These are phyloP conservation scores for Stereocaulon alpinum DNA, from an alignment of 495 filamentous ascomycete species.

Conservation along the genomic window DNA sequence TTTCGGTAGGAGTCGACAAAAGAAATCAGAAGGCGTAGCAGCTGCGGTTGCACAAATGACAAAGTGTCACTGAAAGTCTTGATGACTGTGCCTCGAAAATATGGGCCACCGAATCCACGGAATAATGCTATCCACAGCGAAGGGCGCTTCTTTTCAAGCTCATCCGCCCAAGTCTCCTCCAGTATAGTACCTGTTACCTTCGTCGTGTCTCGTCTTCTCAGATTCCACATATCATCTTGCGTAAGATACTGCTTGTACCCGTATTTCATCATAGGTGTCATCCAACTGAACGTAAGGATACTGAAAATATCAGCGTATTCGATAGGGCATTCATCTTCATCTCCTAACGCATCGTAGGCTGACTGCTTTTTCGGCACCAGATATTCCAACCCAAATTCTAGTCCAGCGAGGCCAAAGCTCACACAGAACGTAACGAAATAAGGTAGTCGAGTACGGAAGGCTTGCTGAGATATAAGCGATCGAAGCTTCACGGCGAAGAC, in stretches of 20 bases:
- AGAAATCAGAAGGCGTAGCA: conserved; percentile 71
- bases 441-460: conserved; percentile 50
- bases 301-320: conserved; percentile 95
- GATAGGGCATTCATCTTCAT: conserved; percentile 83
- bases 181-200: conserved; percentile 55
- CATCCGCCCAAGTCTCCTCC: conserved; percentile 62
- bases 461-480: conserved; percentile 68
- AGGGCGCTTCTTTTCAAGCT: conserved; percentile 65
- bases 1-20: conserved; percentile 73
- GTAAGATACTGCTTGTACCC: conserved; percentile 88
- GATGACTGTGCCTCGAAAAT: conserved; percentile 66
- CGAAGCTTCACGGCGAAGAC: conserved; percentile 76
- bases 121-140: conserved; percentile 91
- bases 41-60: conserved; percentile 83
- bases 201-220: conserved; percentile 72
- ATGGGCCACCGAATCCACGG: conserved; percentile 73
- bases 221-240: conserved; percentile 94
- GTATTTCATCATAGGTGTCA: conserved; percentile 95
- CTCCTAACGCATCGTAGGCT: conserved; percentile 73
- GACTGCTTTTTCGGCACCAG: conserved; percentile 80
- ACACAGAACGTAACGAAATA: conserved; percentile 76
- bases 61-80: conserved; percentile 77
- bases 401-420: conserved; percentile 56
- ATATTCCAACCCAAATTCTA: conserved; percentile 82
- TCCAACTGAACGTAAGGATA: conserved; percentile 91